Percentiles rank a stretch among this genome's conserved stretches.
phyloP scores from a whole-genome alignment of 495 filamentous ascomycete species.

The Amniculicola lignicola region DNA sequence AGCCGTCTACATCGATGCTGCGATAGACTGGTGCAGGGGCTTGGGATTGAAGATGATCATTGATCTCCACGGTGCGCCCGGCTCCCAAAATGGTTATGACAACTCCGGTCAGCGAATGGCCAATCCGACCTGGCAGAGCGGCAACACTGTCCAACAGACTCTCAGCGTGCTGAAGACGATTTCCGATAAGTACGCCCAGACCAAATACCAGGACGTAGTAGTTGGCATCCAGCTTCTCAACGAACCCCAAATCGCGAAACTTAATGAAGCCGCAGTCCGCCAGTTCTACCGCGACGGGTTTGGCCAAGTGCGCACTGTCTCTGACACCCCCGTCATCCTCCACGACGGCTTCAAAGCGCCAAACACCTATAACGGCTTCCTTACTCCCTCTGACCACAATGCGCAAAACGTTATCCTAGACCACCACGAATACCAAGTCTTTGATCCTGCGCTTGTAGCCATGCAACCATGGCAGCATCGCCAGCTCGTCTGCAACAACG shows the following conservation, averaged over 20 bases:
- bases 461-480: conserved; percentile 44
- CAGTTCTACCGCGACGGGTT: conserved; percentile 65
- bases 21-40: conserved; percentile 47
- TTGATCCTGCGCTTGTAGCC: conserved; percentile 39
- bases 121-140: conserved; percentile 53
- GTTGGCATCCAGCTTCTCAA: conserved; percentile 70
- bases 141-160: conserved; percentile 55
- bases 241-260: conserved; percentile 55
- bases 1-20: conserved; percentile 46
- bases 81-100: conserved; percentile 45
- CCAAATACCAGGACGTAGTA: conserved; percentile 60
- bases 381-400: conserved; percentile 42
- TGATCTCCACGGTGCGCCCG: conserved; percentile 50
- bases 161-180: conserved; percentile 58
- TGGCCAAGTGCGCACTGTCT: conserved; percentile 51
- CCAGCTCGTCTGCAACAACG: conserved; percentile 46
- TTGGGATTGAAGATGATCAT: conserved; percentile 49
- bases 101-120: conserved; percentile 39
- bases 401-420: conserved; percentile 47
- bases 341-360: conserved; percentile 63
- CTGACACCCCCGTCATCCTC: conserved; percentile 57
- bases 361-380: conserved; percentile 44
- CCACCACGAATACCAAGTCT: conserved; percentile 53
- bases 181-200: conserved; percentile 53
- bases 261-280: conserved; percentile 52